Evolutionary conservation across 139 green algal species (phyloP).

Genomic region (Tetradesmus lagerheimii): DNA sequence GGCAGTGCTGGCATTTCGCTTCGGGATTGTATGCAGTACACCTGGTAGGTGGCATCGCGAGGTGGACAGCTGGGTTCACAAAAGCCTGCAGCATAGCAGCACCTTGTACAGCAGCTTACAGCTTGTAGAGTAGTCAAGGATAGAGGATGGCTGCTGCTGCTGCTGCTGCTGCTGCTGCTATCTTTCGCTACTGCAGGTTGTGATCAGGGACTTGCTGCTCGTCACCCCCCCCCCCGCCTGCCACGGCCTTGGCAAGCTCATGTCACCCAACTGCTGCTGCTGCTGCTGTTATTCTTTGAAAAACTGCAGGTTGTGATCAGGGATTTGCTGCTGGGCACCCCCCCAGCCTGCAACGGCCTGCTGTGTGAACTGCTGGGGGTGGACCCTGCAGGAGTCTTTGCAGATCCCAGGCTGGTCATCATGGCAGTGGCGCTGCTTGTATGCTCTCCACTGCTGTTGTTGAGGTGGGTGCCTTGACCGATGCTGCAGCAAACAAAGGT

Average conservation of each 20-base stretch:
- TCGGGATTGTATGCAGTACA: no score
- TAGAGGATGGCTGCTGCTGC: no score
- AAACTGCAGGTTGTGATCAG: constrained; percentile 35
- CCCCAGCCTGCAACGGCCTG: constrained; percentile 42
- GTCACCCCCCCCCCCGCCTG: no score
- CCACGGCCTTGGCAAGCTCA: no score
- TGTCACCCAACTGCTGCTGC: neutral
- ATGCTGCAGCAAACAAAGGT: neutral
- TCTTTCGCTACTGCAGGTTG: neutral
- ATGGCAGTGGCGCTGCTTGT: neutral
- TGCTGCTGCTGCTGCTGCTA: neutral
- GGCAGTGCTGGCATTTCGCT: constrained; percentile 31
- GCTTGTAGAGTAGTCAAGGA: no score
- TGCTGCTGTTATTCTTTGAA: neutral
- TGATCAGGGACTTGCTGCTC: constrained; percentile 36
- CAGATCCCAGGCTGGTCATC: neutral
- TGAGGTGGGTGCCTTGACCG: constrained; percentile 16
- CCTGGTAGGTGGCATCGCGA: no score
- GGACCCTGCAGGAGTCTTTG: neutral
- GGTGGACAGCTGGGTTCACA: no score
- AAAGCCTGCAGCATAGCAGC: no score
- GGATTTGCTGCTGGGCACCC: constrained; percentile 33
- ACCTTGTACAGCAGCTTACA: no score
- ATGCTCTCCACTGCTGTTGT: constrained; percentile 24
- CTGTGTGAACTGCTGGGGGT: constrained; percentile 27